These are phyloP conservation scores for Cryptosporidium viatorum DNA, from an alignment of 169 alveolate species.

Conservation along the genomic window DNA sequence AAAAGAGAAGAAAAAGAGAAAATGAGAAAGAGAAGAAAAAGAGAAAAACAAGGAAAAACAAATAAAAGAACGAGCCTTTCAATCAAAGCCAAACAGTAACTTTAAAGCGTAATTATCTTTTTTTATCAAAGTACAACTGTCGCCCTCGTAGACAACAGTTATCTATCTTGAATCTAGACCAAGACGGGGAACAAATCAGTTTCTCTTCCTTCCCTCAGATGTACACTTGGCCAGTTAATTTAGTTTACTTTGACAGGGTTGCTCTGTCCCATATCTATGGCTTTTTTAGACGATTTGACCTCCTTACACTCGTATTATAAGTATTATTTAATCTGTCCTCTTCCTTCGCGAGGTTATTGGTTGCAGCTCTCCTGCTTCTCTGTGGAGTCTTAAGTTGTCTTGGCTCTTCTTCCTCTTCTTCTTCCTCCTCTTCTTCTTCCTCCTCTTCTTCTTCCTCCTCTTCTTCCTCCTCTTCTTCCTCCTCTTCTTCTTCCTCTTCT, in stretches of 20 bases:
- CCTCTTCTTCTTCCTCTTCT: slow-evolving; percentile 42
- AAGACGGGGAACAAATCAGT: not conserved
- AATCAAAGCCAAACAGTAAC: not conserved
- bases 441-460: slow-evolving; percentile 57
- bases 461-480: slow-evolving; percentile 39
- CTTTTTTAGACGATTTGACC: slow-evolving; percentile 37
- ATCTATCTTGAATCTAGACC: not conserved
- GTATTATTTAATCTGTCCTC: slow-evolving; percentile 47
- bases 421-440: slow-evolving; percentile 43
- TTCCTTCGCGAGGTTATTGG: slow-evolving; percentile 5
- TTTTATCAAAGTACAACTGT: not conserved
- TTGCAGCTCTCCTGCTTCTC: not conserved
- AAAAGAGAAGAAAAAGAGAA: not conserved
- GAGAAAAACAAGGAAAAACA: not conserved
- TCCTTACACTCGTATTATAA: slow-evolving; percentile 64
- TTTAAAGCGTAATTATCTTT: not conserved
- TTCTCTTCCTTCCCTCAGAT: not conserved
- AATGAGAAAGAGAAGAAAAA: too few relatives aligned
- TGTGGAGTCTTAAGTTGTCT: slow-evolving; percentile 43
- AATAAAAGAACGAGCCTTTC: not conserved
- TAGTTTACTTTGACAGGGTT: not conserved
- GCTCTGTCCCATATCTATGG: not conserved
- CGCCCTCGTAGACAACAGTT: not conserved
- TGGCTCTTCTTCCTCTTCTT: slow-evolving; percentile 42
- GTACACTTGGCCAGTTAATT: not conserved